Base-by-base conservation (phyloP, 345 rosid genomes). In the Murraya paniculata region DNA sequence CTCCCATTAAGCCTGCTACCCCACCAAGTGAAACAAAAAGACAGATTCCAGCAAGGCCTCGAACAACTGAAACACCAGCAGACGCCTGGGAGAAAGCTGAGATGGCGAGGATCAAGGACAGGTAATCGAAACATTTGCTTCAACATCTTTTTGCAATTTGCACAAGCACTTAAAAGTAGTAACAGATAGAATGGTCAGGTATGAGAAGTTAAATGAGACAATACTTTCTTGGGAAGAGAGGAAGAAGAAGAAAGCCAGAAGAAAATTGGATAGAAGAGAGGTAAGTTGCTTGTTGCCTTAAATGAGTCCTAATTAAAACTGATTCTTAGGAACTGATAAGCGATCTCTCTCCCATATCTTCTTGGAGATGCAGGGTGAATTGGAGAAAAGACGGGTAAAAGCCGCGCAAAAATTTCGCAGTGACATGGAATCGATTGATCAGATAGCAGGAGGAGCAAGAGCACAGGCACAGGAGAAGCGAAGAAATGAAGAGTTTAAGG, bases 51-150 rank as follows among this genome's bases (percentile, higher is more conserved):
- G 45, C 65, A 74, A 65, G 24, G 39, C 76, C 76, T 36, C 81
- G 50, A 79, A 45, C 19, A n/a, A 77, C 70, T 41, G 82, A 78
- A 71, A 41, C 80, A 53, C 68, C 66, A 22, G 93, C 90, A 64
- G 91, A 89, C 53, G 83, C 71, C 19, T 93, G 98, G 98, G 89
- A 86, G 81, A 89, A 74, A 68, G 86, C 83, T 45, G 82, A 93
- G 84, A 73, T 85, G 74, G 87, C 65, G 48, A 88, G 87, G 86
- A 83, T 90, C 69, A 81, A 79, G 68, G 79, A 55, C 67, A 80
- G 87, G 98, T 93, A 82, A 45, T 33, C 35, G 57, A 53, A 53
- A 48, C 4, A 24, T 24, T 25, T 8, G 41, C 62, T 65, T 41
- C 9, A 36, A 6, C 7, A 59, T 60, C 21, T 56, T 21, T 39